Evolutionary conservation across 2,329 filamentous ascomycete genomes (phyloP).

Genomic region (Fusarium nematophilum): DNA sequence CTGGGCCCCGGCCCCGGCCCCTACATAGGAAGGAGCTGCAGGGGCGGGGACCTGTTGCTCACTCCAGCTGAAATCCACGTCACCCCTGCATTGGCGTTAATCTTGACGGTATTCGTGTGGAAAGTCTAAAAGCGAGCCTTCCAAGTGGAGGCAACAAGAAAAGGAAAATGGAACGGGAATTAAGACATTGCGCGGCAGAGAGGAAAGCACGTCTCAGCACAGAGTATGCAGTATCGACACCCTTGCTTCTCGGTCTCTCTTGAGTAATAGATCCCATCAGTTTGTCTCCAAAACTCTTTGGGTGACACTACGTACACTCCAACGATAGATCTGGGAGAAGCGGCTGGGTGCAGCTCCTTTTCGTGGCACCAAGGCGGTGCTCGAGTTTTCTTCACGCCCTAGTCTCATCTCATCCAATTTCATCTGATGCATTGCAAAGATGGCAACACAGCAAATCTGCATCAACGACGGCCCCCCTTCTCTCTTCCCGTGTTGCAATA

Average conservation of each 20-base stretch:
- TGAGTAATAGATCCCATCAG: not conserved
- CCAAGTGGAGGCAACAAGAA: not conserved
- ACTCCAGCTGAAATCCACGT: constrained; percentile 40
- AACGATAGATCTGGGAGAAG: not conserved
- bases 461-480: not conserved
- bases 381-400: not conserved
- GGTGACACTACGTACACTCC: too few relatives aligned
- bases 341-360: constrained; percentile 15
- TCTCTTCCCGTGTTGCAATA: not conserved
- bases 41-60: constrained; percentile 19
- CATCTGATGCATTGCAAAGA: constrained; percentile 3
- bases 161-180: not conserved
- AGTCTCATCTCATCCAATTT: constrained; percentile 3
- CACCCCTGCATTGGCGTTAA: constrained; percentile 19
- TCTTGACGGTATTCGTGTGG: not conserved
- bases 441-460: constrained; percentile 5
- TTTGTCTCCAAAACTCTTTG: too few relatives aligned
- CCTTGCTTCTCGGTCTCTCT: not conserved
- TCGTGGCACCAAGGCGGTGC: constrained; percentile 17
- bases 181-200: not conserved
- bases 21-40: not conserved
- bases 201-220: not conserved
- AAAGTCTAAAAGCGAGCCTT: not conserved
- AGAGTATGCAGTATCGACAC: not conserved
- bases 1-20: not conserved